A percentile compares a stretch with the other conserved stretches of the same genome.
These are phyloP conservation scores for Gracilaria domingensis DNA, from an alignment of 23 red algal genomes.

Conservation along the genomic window DNA sequence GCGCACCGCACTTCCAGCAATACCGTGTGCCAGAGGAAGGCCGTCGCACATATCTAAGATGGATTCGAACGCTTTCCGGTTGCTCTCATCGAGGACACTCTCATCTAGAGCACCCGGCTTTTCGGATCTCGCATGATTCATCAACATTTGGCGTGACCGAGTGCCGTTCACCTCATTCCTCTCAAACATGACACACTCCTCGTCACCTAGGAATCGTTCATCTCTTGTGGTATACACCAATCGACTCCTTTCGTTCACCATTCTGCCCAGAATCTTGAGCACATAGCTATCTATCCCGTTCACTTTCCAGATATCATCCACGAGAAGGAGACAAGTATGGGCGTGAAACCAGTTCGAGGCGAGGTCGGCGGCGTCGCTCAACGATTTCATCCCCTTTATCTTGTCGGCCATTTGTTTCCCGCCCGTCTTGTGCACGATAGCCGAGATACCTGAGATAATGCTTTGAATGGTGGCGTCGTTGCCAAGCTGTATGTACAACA, in stretches of 20 bases:
- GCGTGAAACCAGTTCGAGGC: neutral
- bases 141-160: neutral
- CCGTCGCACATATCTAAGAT: conserved; percentile 6
- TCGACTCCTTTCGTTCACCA: neutral
- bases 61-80: neutral
- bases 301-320: conserved; percentile 25
- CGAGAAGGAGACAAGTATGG: neutral
- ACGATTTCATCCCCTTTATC: too few species aligned
- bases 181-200: neutral
- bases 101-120: neutral
- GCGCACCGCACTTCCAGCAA: neutral
- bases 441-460: too few species aligned
- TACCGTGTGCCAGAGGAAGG: neutral
- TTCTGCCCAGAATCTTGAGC: neutral
- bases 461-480: too few species aligned
- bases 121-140: neutral
- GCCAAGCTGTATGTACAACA: too few species aligned
- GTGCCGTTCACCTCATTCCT: neutral
- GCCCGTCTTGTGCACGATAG: too few species aligned
- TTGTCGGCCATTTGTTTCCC: too few species aligned
- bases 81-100: neutral
- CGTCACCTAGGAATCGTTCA: neutral
- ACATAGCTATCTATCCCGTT: neutral
- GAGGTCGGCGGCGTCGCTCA: neutral
- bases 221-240: neutral